Conservation (phyloP, 192 early-diverging fungal species). For the Backusella tarrabulga region DNA sequence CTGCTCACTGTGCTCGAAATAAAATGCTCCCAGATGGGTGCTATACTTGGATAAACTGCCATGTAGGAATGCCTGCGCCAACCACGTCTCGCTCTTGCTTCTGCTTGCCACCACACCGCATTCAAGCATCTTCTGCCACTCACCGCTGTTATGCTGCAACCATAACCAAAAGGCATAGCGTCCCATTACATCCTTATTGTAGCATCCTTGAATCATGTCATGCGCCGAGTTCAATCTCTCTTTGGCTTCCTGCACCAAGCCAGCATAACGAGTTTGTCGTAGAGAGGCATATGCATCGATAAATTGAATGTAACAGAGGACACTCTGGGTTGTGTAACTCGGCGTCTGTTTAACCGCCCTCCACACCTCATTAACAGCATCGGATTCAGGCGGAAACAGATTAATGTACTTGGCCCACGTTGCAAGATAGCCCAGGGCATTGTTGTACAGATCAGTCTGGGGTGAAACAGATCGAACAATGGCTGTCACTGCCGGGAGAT, state of each 20-base stretch:
- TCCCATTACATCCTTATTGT: slow-evolving; percentile 15
- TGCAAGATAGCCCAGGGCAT: slow-evolving; percentile 16
- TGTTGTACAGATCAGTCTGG: background rate
- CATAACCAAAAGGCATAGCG: slow-evolving; percentile 29
- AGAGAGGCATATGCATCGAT: slow-evolving; percentile 10
- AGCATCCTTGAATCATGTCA: background rate
- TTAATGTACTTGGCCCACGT: slow-evolving; percentile 15
- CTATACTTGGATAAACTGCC: background rate
- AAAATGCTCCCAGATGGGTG: slow-evolving; percentile 11
- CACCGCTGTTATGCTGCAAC: background rate
- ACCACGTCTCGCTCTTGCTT: slow-evolving; percentile 3
- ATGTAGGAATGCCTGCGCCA: slow-evolving; percentile 11
- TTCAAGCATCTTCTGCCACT: background rate
- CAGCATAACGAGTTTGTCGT: background rate
- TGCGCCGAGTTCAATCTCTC: background rate
- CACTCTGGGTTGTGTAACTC: slow-evolving; percentile 1
- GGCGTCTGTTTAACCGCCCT: background rate
- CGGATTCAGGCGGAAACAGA: slow-evolving; percentile 5
- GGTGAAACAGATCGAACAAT: slow-evolving; percentile 8
- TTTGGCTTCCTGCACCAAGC: background rate
- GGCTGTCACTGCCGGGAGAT: slow-evolving; percentile 27
- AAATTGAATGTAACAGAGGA: slow-evolving; percentile 16
- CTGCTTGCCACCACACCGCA: background rate
- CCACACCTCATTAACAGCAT: background rate
- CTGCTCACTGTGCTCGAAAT: slow-evolving; percentile 6